A percentile compares a stretch with the other conserved stretches of the same genome.
Evolutionary conservation across 805 yeast genomes (phyloP).

Genomic region (Lachancea sp.): DNA sequence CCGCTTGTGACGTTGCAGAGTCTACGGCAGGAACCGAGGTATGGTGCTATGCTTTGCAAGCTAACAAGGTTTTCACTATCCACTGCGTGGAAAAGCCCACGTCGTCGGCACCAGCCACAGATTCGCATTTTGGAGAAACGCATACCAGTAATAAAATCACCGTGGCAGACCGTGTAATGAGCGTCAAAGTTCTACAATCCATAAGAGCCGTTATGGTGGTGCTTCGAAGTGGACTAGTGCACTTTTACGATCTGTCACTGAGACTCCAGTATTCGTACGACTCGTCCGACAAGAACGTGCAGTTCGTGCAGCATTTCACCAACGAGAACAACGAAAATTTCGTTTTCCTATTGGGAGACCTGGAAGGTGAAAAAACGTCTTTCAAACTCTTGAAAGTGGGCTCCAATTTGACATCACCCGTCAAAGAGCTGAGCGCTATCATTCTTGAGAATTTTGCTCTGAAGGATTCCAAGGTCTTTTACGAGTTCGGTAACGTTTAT

Average conservation of each 20-base stretch:
- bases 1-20: slow-evolving; percentile 27
- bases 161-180: slow-evolving; percentile 15
- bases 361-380: slow-evolving; percentile 19
- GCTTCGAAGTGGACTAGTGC: slow-evolving; percentile 27
- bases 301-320: slow-evolving; percentile 19
- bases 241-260: slow-evolving; percentile 23
- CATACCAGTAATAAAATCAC: slow-evolving; percentile 12
- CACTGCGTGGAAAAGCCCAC: slow-evolving; percentile 14
- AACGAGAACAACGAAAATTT: slow-evolving; percentile 14
- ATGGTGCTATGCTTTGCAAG: slow-evolving; percentile 23
- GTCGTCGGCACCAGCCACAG: slow-evolving; percentile 12
- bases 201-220: slow-evolving; percentile 20
- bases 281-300: slow-evolving; percentile 20
- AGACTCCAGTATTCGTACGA: slow-evolving; percentile 20
- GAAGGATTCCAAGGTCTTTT: slow-evolving; percentile 19
- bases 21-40: slow-evolving; percentile 13
- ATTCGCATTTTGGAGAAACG: slow-evolving; percentile 14
- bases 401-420: slow-evolving; percentile 10
- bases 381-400: slow-evolving; percentile 21
- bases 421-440: slow-evolving; percentile 23
- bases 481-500: slow-evolving; percentile 26
- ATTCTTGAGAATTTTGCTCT: slow-evolving; percentile 20
- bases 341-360: slow-evolving; percentile 19
- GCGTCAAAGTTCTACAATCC: slow-evolving; percentile 16
- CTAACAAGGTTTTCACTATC: slow-evolving; percentile 19